A percentile compares a stretch with the other conserved stretches of the same genome.
Conservation (phyloP, 345 rosid genomes). For the Luvunga scandens region DNA sequence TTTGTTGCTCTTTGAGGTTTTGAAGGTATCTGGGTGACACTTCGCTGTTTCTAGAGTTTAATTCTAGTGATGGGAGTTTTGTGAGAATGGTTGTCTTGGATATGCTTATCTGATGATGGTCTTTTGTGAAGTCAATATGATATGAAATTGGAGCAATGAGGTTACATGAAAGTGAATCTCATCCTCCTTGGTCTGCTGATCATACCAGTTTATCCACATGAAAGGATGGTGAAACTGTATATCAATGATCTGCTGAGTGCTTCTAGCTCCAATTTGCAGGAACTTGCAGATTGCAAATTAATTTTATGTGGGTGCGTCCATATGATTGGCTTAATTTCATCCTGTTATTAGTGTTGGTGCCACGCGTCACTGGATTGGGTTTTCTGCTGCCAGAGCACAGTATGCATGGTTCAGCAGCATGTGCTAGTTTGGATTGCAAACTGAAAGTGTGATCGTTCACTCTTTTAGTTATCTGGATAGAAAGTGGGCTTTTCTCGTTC, state of each 20-base stretch:
- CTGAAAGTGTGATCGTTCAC: conserved; percentile 5
- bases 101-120: not conserved
- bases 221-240: not conserved
- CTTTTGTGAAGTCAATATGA: not conserved
- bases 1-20: not conserved
- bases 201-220: not conserved
- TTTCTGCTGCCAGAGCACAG: not conserved
- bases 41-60: not conserved
- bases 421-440: conserved; percentile 10
- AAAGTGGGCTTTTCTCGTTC: not conserved
- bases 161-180: not conserved
- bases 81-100: not conserved
- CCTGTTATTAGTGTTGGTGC: not conserved
- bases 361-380: not conserved
- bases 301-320: not conserved
- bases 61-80: not conserved
- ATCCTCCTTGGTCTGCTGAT: not conserved
- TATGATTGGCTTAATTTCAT: not conserved
- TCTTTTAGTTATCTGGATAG: not conserved
- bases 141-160: not conserved
- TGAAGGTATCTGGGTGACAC: not conserved
- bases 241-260: not conserved
- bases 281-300: not conserved
- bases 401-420: not conserved
- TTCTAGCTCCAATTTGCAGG: not conserved